Percentiles rank a stretch among this genome's conserved stretches.
phyloP scores from a whole-genome alignment of 345 rosid species.

The Rhodamnia argentea region DNA sequence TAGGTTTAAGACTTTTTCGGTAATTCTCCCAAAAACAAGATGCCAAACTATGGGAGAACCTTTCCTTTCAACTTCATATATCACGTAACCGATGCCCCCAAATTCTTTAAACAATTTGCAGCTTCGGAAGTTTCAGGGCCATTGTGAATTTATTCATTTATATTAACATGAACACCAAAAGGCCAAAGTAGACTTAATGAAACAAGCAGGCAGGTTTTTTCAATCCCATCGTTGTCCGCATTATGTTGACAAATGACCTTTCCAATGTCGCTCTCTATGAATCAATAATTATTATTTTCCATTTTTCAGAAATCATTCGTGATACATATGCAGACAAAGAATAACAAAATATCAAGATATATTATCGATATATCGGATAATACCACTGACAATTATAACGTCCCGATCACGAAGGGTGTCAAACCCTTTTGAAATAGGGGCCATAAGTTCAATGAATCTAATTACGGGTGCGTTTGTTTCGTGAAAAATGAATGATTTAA shows the following conservation, averaged over 20 bases:
- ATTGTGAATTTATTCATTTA: not conserved
- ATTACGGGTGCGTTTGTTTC: no score
- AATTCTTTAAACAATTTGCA: not conserved
- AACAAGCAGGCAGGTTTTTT: not conserved
- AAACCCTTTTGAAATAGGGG: not conserved
- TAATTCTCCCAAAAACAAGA: not conserved
- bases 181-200: not conserved
- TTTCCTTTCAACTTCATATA: not conserved
- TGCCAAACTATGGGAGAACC: not conserved
- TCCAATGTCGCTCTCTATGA: not conserved
- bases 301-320: not conserved
- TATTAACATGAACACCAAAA: not conserved
- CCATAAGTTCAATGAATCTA: not conserved
- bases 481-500: no score
- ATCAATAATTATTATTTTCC: not conserved
- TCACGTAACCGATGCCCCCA: not conserved
- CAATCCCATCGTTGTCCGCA: not conserved
- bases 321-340: not conserved
- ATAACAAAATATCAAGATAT: not conserved
- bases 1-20: no score
- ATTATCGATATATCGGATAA: not conserved
- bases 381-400: not conserved
- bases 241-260: not conserved
- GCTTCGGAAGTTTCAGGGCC: not conserved
- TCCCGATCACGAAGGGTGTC: not conserved